These are phyloP conservation scores for Hemisphaericaspora xylanilytica DNA, from an alignment of 1,139 yeast species.

Conservation along the genomic window DNA sequence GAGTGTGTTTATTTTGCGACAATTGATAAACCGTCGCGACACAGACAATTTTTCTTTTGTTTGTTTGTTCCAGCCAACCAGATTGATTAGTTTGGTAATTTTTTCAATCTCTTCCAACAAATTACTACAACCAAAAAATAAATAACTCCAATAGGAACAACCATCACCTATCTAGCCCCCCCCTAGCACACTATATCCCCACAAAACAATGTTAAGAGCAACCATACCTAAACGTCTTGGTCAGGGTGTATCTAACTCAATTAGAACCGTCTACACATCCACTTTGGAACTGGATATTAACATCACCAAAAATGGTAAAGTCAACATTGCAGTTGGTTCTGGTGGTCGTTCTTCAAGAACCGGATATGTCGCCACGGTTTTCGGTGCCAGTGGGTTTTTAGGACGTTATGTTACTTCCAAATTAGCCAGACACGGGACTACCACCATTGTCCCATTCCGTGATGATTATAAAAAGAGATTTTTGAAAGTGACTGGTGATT, in stretches of 20 bases:
- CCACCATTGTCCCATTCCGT: conserved; percentile 73
- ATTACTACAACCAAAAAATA: not conserved
- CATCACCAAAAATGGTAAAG: conserved; percentile 75
- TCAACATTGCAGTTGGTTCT: conserved; percentile 63
- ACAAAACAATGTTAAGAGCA: conserved; percentile 30
- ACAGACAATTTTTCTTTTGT: too few species aligned
- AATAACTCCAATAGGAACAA: not conserved
- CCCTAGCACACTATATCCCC: not conserved
- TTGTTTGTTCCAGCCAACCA: conserved; percentile 4
- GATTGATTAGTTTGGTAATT: conserved; percentile 3
- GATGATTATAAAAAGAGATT: conserved; percentile 79
- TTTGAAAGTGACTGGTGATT: conserved; percentile 79
- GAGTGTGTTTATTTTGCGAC: too few species aligned
- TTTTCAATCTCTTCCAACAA: not conserved
- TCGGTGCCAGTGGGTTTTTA: conserved; percentile 78
- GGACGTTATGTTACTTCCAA: conserved; percentile 73
- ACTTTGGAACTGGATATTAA: conserved; percentile 60
- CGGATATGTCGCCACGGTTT: conserved; percentile 89
- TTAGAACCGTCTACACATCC: conserved; percentile 40
- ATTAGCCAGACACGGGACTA: conserved; percentile 79
- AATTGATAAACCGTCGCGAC: conserved; percentile 1
- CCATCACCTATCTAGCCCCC: not conserved
- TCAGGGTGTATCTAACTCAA: not conserved
- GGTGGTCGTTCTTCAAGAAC: conserved; percentile 88
- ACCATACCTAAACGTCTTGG: conserved; percentile 21